These are phyloP conservation scores for Fistulifera pelliculosa DNA, from an alignment of 108 stramenopile genomes.

Conservation along the genomic window DNA sequence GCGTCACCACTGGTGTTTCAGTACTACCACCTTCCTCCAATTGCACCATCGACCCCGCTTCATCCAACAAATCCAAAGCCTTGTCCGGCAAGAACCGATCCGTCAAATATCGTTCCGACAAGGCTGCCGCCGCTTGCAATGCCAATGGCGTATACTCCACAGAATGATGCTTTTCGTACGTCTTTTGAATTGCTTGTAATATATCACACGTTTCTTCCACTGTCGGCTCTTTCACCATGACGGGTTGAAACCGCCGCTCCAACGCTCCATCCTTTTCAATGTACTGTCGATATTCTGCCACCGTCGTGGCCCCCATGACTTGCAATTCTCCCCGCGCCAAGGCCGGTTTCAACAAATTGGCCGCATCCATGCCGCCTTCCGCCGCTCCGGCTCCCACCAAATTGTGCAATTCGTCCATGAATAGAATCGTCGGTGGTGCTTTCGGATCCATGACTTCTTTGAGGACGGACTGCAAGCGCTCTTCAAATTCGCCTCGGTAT, in stretches of 20 bases:
- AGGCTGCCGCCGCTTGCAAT: constrained; percentile 53
- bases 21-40: constrained; percentile 36
- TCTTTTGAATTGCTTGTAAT: constrained; percentile 53
- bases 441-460: constrained; percentile 70
- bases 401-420: constrained; percentile 75
- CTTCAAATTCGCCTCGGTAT: constrained; percentile 87
- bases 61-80: constrained; percentile 88
- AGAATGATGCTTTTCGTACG: constrained; percentile 68
- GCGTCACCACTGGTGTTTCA: constrained; percentile 38
- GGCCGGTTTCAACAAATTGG: constrained; percentile 88
- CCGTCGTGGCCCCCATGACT: constrained; percentile 87
- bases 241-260: constrained; percentile 82
- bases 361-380: constrained; percentile 87
- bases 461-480: constrained; percentile 71
- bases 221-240: constrained; percentile 76
- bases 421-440: constrained; percentile 77
- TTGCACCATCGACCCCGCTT: constrained; percentile 90
- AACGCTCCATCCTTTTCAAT: constrained; percentile 90
- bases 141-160: constrained; percentile 54
- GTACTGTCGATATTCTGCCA: constrained; percentile 84
- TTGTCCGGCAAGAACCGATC: constrained; percentile 86
- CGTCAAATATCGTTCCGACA: constrained; percentile 67
- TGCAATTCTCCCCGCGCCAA: constrained; percentile 75
- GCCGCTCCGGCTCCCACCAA: constrained; percentile 77
- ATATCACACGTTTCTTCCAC: constrained; percentile 68